phyloP scores from a whole-genome alignment of 2,329 filamentous ascomycete species.

The Rhytidhysteron rufulum region DNA sequence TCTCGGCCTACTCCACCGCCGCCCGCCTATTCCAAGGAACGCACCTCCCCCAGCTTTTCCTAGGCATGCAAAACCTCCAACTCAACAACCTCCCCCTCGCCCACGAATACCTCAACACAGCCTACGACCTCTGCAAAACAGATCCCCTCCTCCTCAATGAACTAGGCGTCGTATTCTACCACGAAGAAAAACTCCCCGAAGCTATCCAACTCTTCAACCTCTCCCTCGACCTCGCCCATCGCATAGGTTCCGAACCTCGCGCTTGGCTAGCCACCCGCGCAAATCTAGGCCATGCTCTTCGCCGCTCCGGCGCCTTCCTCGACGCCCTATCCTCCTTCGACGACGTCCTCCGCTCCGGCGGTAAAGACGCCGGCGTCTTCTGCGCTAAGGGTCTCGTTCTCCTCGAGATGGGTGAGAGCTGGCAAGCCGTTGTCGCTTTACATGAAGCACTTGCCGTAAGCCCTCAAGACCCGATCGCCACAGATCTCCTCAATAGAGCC shows the following conservation, averaged over 20 bases:
- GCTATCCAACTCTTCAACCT: slow-evolving; percentile 74
- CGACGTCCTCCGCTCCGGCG: slow-evolving; percentile 76
- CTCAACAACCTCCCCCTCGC: slow-evolving; percentile 92
- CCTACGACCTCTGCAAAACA: slow-evolving; percentile 74
- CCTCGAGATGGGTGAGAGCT: slow-evolving; percentile 69
- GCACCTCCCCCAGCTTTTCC: slow-evolving; percentile 88
- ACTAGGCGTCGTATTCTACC: slow-evolving; percentile 92
- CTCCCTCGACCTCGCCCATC: slow-evolving; percentile 71
- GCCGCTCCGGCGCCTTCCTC: slow-evolving; percentile 65
- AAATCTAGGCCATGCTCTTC: slow-evolving; percentile 85
- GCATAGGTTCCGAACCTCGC: slow-evolving; percentile 76
- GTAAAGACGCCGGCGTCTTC: slow-evolving; percentile 75
- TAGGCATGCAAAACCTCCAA: slow-evolving; percentile 97
- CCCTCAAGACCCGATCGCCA: slow-evolving; percentile 77
- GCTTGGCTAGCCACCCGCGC: slow-evolving; percentile 81
- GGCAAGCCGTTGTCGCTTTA: slow-evolving; percentile 75
- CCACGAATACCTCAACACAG: slow-evolving; percentile 89
- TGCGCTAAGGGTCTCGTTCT: slow-evolving; percentile 79
- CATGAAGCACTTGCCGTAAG: slow-evolving; percentile 80
- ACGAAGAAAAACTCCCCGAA: slow-evolving; percentile 73
- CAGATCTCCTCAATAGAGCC: slow-evolving; percentile 71
- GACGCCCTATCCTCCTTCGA: slow-evolving; percentile 79
- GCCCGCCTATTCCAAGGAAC: slow-evolving; percentile 94
- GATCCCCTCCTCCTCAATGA: slow-evolving; percentile 93
- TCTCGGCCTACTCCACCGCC: slow-evolving; percentile 94